Conservation (phyloP, 345 rosid species). For the Trapa bicornis region DNA sequence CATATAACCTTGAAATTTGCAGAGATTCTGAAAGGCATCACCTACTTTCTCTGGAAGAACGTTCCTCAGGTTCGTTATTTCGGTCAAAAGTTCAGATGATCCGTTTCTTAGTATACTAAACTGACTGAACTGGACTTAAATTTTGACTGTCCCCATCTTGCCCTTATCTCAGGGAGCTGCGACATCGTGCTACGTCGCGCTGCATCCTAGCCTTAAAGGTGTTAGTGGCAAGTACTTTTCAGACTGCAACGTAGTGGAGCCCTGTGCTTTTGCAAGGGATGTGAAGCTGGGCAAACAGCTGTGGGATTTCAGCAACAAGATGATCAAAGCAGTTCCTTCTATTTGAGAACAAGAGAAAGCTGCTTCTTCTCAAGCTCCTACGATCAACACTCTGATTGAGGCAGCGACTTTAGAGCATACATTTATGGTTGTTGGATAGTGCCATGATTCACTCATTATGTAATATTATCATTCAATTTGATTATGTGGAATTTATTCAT, state of each 20-base stretch:
- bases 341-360: too few species aligned
- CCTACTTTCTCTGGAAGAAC: conserved; percentile 64
- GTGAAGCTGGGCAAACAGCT: conserved; percentile 37
- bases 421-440: too few species aligned
- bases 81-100: background rate
- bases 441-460: too few species aligned
- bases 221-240: conserved; percentile 63
- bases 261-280: conserved; percentile 51
- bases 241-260: conserved; percentile 58
- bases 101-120: background rate
- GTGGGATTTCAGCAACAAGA: conserved; percentile 71
- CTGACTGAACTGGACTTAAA: background rate
- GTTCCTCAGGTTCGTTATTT: conserved; percentile 55
- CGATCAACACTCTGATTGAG: too few species aligned
- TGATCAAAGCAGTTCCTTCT: conserved; percentile 28
- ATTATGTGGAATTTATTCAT: too few species aligned
- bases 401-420: too few species aligned
- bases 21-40: conserved; percentile 48
- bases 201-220: conserved; percentile 58
- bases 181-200: conserved; percentile 76
- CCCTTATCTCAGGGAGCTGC: conserved; percentile 68
- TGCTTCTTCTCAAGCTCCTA: too few species aligned
- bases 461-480: too few species aligned
- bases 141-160: background rate
- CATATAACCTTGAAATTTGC: conserved; percentile 8